Conservation (phyloP, 768 basidiomycete genomes). For the Russula vinacea region DNA sequence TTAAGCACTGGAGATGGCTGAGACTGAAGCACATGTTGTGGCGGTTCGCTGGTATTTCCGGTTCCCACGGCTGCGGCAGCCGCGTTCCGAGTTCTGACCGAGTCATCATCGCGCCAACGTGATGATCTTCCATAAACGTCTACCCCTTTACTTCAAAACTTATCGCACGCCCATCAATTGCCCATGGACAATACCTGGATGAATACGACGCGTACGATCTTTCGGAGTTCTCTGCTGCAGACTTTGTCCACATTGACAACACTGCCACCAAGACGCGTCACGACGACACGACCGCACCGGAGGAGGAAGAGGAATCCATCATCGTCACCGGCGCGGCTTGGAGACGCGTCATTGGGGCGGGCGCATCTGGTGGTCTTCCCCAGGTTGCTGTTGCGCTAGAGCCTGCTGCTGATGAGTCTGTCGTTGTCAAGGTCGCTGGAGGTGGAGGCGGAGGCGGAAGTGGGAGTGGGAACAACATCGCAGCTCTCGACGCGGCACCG, state of each 20-base stretch:
- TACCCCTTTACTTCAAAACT: background rate
- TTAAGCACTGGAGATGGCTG: too few relatives aligned
- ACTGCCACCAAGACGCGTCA: slow-evolving; percentile 2
- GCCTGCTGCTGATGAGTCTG: slow-evolving; percentile 18
- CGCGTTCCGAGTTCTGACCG: background rate
- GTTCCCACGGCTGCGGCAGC: too few relatives aligned
- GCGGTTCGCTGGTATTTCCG: too few relatives aligned
- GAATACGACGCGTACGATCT: slow-evolving; percentile 31
- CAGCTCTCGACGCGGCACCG: background rate
- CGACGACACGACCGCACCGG: background rate
- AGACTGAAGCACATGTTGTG: too few relatives aligned
- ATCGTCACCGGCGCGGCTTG: background rate
- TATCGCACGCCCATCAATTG: background rate
- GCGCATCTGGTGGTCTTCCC: slow-evolving; percentile 26
- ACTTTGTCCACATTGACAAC: slow-evolving; percentile 22
- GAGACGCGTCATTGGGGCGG: background rate
- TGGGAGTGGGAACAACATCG: background rate
- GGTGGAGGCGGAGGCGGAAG: background rate
- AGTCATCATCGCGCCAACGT: too few relatives aligned
- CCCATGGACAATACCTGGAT: slow-evolving; percentile 17
- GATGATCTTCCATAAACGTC: background rate
- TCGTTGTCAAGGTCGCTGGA: slow-evolving; percentile 18
- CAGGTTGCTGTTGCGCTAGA: slow-evolving; percentile 22
- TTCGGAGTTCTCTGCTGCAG: slow-evolving; percentile 27
- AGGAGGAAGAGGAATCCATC: background rate